Base-by-base conservation (phyloP, 345 rosid genomes). In the Lumnitzera littorea region DNA sequence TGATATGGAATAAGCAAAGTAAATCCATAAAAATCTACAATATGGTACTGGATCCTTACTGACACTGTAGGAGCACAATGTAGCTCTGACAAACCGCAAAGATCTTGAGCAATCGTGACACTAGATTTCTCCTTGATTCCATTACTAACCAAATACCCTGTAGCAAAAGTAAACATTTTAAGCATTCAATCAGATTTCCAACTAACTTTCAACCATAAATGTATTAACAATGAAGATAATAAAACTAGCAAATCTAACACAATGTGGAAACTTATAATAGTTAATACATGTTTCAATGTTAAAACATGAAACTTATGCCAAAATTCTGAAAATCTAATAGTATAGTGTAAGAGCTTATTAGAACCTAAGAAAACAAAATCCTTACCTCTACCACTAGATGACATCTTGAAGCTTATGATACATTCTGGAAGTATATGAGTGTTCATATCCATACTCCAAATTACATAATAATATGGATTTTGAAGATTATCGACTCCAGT, bases 401-500 rank as follows among this genome's bases (percentile, higher is more conserved):
- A 68, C 74, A 78, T 70, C 86, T 81, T 94, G 96, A 85, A 94
- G 84, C 91, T 91, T 73, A 94, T 82, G 73, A 88, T 78, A 79
- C 72, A 91, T 68, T 94, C 99, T 0, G 99, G 96, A 70, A 72
- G 78, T 55, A 94, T 72, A 68, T 91, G 97, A 11, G 99, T 77
- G 76, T 73, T 83, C 78, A 84, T 71, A 77, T 94, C 82, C 91
- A 82, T 84, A 81, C 80, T 80, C 99, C 99, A 94, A 53, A 88
- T 75, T 20, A 83, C 53, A 70, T 80, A 84, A 24, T 75, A 69
- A 63, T 63, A 74, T 1, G 99, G 96, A 63, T 78, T 81, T 63
- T 76, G 80, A 46, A 84, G 71, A 72, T 88, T 76, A 69, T 94
- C 99, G 0, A 83, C 95, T 52, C 95, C 99, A 51, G 82, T 91